Evolutionary conservation across 306 rosid genomes (phyloP).

Genomic region (Calophaca sinica): DNA sequence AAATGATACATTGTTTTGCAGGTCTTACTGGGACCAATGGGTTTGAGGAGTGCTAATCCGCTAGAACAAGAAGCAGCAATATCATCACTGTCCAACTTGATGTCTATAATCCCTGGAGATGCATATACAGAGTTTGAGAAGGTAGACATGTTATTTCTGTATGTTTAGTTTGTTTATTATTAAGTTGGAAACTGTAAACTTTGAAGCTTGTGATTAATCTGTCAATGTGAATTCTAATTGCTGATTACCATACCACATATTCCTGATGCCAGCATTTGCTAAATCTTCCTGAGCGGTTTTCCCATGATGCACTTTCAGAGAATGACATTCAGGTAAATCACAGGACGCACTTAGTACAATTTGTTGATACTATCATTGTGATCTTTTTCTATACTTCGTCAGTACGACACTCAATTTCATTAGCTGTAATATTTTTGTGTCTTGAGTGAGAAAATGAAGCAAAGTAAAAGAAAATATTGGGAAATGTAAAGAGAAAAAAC

Average conservation of each 20-base stretch:
- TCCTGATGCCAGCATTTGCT: conserved; percentile 75
- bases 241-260: conserved; percentile 46
- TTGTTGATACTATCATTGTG: conserved; percentile 19
- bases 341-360: conserved; percentile 22
- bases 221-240: conserved; percentile 44
- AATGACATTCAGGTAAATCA: conserved; percentile 80
- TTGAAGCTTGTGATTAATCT: conserved; percentile 23
- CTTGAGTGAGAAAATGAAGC: background rate
- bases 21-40: conserved; percentile 76
- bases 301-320: conserved; percentile 80
- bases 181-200: conserved; percentile 24
- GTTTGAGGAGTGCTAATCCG: conserved; percentile 69
- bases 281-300: conserved; percentile 69
- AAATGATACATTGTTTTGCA: conserved; percentile 49
- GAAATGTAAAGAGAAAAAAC: conserved; percentile 6
- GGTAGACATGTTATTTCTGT: conserved; percentile 53
- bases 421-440: conserved; percentile 8
- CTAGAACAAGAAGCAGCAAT: conserved; percentile 79
- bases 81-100: conserved; percentile 73
- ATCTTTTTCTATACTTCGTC: conserved; percentile 6
- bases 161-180: conserved; percentile 11
- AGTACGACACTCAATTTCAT: background rate
- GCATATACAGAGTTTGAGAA: conserved; percentile 80
- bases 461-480: background rate
- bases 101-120: conserved; percentile 85